Base-by-base conservation (phyloP, 2,329 filamentous ascomycete genomes). In the Setomelanomma holmii region DNA sequence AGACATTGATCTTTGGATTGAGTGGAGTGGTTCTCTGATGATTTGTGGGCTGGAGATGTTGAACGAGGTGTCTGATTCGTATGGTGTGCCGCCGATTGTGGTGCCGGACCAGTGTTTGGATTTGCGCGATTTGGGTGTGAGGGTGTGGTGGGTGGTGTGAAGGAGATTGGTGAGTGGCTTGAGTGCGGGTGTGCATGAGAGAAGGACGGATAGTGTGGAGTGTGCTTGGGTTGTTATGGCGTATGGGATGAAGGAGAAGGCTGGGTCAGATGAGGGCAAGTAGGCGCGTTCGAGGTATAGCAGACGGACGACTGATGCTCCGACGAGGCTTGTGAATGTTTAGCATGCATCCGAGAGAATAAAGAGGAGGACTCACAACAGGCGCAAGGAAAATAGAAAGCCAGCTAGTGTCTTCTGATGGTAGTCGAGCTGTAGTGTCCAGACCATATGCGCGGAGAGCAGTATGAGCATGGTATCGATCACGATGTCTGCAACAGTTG, bases 191-290 rank as follows among this genome's bases (percentile, higher is more conserved):
- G 42, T 61, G 39, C 64, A 69, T 34, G 64, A 51, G 7, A 71
- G 38, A 12, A 69, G 53, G 3, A 63, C 51, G 20, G 64, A 63
- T 16, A 69, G 51, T 1, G 60, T 56, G 8, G 61, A 54, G 30
- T 69, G 65, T 22, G 45, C 45, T 53, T 67, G 65, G 14, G 65
- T 65, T n/a, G 53, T 49, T 22, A 66, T 59, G 14, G 38, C 40
- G 41, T 67, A 70, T 2, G 62, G 65, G 12, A 64, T 58, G 21
- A 47, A 63, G 27, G 57, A 46, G 39, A 63, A 65, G 14, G 62
- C 49, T 22, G 51, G 54, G 35, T 67, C 60, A 1, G 51, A 36
- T 11, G 36, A 21, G 33, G 46, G 19, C 38, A 48, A 45, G 20
- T 57, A 43, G 17, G 54, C 55, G 34, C 45, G 58, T 21, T 50